These are phyloP conservation scores for Penicillium sp. DNA, from an alignment of 2,329 filamentous ascomycete genomes.

Conservation along the genomic window DNA sequence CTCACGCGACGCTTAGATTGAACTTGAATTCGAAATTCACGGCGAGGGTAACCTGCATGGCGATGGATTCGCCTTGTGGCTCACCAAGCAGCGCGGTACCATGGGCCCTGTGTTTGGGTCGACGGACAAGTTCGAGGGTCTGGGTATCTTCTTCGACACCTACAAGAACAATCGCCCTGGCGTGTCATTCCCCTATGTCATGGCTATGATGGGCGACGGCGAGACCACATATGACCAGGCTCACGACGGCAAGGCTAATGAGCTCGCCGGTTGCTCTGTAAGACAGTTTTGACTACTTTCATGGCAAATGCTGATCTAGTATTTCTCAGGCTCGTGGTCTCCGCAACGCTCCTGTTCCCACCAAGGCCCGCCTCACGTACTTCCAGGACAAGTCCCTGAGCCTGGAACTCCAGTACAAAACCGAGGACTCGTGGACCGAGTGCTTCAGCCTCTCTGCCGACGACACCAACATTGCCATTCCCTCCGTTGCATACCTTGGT, in stretches of 20 bases:
- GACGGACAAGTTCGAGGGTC: constrained; percentile 81
- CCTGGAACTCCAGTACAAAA: constrained; percentile 91
- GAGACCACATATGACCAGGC: constrained; percentile 83
- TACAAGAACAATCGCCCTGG: constrained; percentile 99
- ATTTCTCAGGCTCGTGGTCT: constrained; percentile 66
- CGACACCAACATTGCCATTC: constrained; percentile 66
- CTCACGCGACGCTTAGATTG: constrained; percentile 51
- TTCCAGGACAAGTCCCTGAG: constrained; percentile 91
- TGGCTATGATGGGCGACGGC: constrained; percentile 96
- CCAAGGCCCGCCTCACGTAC: constrained; percentile 84
- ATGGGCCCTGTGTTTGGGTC: constrained; percentile 81
- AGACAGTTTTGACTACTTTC: constrained; percentile 18
- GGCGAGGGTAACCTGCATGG: constrained; percentile 86
- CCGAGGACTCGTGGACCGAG: constrained; percentile 75
- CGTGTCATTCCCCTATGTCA: constrained; percentile 92
- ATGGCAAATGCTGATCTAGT: background rate
- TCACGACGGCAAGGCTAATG: constrained; percentile 87
- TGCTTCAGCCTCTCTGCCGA: constrained; percentile 70
- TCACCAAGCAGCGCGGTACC: constrained; percentile 84
- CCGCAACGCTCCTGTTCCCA: constrained; percentile 70
- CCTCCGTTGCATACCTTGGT: constrained; percentile 60
- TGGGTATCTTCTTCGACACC: constrained; percentile 94
- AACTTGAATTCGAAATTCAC: constrained; percentile 90
- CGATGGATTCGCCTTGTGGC: constrained; percentile 96
- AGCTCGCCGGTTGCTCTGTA: constrained; percentile 87